Percentiles rank a stretch among this genome's conserved stretches.
Conservation (phyloP, 1,284 basidiomycete species). For the Irpex rosettiformis region DNA sequence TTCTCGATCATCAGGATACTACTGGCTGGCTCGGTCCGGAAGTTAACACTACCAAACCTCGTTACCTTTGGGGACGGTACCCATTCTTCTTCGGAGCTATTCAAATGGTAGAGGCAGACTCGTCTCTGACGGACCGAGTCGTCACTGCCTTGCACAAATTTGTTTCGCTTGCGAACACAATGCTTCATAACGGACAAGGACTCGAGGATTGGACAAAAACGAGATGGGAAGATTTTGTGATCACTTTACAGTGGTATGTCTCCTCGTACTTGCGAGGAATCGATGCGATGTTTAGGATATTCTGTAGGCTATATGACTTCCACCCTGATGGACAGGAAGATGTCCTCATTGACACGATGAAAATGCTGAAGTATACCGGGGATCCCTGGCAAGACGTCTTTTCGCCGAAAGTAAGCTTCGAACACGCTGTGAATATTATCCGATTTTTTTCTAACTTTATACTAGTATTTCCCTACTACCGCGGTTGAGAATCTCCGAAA, state of each 20-base stretch:
- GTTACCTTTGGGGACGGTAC: slow-evolving; percentile 57
- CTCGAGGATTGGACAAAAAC: slow-evolving; percentile 51
- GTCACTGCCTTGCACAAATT: slow-evolving; percentile 50
- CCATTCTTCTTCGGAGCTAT: slow-evolving; percentile 54
- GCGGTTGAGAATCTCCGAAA: slow-evolving; percentile 31
- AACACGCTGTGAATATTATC: slow-evolving; percentile 15
- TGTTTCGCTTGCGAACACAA: slow-evolving; percentile 49
- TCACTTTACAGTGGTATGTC: slow-evolving; percentile 48
- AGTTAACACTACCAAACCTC: slow-evolving; percentile 48
- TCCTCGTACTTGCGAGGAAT: neutral
- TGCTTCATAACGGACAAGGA: slow-evolving; percentile 49
- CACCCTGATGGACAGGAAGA: slow-evolving; percentile 48
- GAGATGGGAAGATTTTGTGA: slow-evolving; percentile 58
- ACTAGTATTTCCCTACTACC: slow-evolving; percentile 40
- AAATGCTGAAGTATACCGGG: slow-evolving; percentile 48
- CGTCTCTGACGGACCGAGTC: slow-evolving; percentile 39
- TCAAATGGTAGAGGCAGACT: slow-evolving; percentile 49
- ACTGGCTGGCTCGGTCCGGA: slow-evolving; percentile 59
- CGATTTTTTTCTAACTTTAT: slow-evolving; percentile 25
- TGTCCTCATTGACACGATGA: slow-evolving; percentile 53
- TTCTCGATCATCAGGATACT: slow-evolving; percentile 49
- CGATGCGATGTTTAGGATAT: neutral
- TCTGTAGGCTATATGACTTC: slow-evolving; percentile 47
- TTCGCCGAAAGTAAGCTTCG: slow-evolving; percentile 20
- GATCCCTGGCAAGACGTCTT: slow-evolving; percentile 47